Evolutionary conservation across 2,329 filamentous ascomycete genomes (phyloP), one percentile per base, ranked within the genome.

Genomic region (Thielaviopsis punctulata): DNA sequence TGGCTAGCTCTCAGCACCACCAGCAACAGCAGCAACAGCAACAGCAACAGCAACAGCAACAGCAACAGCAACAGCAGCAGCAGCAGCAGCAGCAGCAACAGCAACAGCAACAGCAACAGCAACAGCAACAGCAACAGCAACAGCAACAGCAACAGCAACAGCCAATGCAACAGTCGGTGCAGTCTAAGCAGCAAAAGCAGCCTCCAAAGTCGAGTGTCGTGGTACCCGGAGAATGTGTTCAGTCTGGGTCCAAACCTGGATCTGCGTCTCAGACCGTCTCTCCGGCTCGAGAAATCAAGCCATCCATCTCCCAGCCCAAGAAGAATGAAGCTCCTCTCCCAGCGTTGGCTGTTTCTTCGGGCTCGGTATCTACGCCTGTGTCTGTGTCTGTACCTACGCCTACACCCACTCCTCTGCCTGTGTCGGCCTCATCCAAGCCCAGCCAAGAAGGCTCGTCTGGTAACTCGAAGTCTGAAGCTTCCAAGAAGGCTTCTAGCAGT

Each of bases 121-220:
- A 21, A 50, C 22, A 43, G 8, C 48, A 41, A n/a, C 44, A 23
- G 13, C 48, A 50, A 24, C 48, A 50, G 27, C n/a, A n/a, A 54
- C 44, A 54, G 51, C 41, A 18, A 21, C 4, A 5, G 15, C 44
- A 8, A 23, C n/a, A 3, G 44, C 18, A 18, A 46, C 44, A 8
- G 21, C 25, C n/a, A 49, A 18, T 23, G 10, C 51, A 6, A n/a
- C 45, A 12, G 33, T 48, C n/a, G n/a, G 45, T 24, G n/a, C 45
- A n/a, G n/a, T n/a, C n/a, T n/a, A n/a, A n/a, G n/a, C n/a, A n/a
- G n/a, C n/a, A n/a, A n/a, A n/a, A n/a, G n/a, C n/a, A n/a, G n/a
- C n/a, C n/a, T n/a, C n/a, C n/a, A n/a, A n/a, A n/a, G n/a, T n/a
- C n/a, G n/a, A n/a, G n/a, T n/a, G n/a, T n/a, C n/a, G n/a, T n/a